Percentiles rank a stretch among this genome's conserved stretches.
Evolutionary conservation across 1,139 yeast species (phyloP).

Genomic region (Lodderomyces oxycetoniae): DNA sequence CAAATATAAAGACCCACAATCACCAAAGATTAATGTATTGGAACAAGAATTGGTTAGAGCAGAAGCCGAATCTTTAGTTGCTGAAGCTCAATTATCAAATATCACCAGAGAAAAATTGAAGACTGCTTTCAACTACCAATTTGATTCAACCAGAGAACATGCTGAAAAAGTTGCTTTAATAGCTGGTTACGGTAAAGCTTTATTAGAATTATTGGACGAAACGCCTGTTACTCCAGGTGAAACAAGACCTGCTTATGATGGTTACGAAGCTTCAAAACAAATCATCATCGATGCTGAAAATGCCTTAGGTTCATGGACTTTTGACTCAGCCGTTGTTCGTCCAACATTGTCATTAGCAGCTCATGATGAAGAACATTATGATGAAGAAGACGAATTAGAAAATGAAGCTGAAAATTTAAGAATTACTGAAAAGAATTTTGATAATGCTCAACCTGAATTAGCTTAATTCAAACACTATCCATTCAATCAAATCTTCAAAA

Average conservation of each 20-base stretch:
- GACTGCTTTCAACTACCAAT: slow-evolving; percentile 80
- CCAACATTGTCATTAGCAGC: slow-evolving; percentile 78
- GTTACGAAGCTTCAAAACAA: slow-evolving; percentile 83
- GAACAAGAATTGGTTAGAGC: slow-evolving; percentile 89
- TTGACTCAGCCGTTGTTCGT: slow-evolving; percentile 73
- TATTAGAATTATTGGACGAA: slow-evolving; percentile 77
- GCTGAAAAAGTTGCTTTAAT: slow-evolving; percentile 81
- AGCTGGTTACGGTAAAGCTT: slow-evolving; percentile 86
- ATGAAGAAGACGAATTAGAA: slow-evolving; percentile 50
- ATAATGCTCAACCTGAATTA: slow-evolving; percentile 11
- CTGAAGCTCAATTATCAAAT: slow-evolving; percentile 85
- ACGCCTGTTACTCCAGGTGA: slow-evolving; percentile 89
- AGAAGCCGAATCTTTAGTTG: slow-evolving; percentile 85
- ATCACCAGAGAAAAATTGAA: slow-evolving; percentile 83
- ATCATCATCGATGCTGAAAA: slow-evolving; percentile 82
- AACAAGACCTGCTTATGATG: slow-evolving; percentile 83
- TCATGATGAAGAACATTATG: slow-evolving; percentile 59
- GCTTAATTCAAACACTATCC: slow-evolving; percentile 6
- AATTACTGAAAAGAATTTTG: slow-evolving; percentile 51
- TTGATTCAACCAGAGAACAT: slow-evolving; percentile 76
- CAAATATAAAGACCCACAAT: slow-evolving; percentile 80
- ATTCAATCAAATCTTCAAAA: slow-evolving; percentile 2
- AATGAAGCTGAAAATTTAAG: slow-evolving; percentile 52
- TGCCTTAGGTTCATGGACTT: slow-evolving; percentile 79
- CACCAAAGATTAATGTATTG: slow-evolving; percentile 73